Evolutionary conservation across 345 rosid genomes (phyloP).

Genomic region (Noccaea bulbosa): DNA sequence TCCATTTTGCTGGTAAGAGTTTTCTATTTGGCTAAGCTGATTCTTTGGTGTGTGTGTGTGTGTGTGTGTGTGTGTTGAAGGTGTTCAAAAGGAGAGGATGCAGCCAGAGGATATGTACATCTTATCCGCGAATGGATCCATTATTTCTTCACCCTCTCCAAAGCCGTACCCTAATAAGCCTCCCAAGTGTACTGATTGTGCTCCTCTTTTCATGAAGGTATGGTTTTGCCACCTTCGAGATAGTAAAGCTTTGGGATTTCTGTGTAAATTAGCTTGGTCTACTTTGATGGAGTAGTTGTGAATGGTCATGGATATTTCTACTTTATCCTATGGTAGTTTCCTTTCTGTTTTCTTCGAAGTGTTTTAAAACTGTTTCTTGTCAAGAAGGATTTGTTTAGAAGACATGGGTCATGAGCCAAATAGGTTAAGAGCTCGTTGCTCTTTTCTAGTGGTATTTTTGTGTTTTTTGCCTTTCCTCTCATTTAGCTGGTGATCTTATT

Average conservation of each 20-base stretch:
- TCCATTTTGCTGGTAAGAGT: not conserved
- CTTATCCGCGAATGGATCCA: slow-evolving; percentile 67
- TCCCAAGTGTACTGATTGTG: slow-evolving; percentile 92
- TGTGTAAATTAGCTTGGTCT: not conserved
- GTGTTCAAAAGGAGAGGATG: slow-evolving; percentile 99
- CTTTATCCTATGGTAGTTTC: not conserved
- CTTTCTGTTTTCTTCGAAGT: not conserved
- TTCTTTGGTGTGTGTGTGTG: slow-evolving; percentile 6
- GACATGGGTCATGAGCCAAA: slow-evolving; percentile 8
- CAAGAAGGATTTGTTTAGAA: slow-evolving; percentile 27
- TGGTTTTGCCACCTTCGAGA: not conserved
- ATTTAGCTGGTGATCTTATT: not conserved
- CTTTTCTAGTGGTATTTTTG: slow-evolving; percentile 20
- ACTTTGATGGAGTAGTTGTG: not conserved
- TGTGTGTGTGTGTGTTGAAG: slow-evolving; percentile 42
- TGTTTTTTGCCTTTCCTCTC: not conserved
- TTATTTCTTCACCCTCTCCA: slow-evolving; percentile 71
- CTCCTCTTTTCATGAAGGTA: slow-evolving; percentile 90
- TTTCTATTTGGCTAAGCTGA: not conserved
- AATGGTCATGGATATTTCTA: slow-evolving; percentile 22
- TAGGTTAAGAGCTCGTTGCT: slow-evolving; percentile 32
- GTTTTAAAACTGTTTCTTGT: not conserved
- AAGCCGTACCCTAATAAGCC: slow-evolving; percentile 86
- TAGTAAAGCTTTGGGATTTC: not conserved
- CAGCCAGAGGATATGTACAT: slow-evolving; percentile 89